Evolutionary conservation across 2,329 filamentous ascomycete genomes (phyloP), one percentile per base, ranked within the genome.

Genomic region (Aotearoamyces nothofagi): DNA sequence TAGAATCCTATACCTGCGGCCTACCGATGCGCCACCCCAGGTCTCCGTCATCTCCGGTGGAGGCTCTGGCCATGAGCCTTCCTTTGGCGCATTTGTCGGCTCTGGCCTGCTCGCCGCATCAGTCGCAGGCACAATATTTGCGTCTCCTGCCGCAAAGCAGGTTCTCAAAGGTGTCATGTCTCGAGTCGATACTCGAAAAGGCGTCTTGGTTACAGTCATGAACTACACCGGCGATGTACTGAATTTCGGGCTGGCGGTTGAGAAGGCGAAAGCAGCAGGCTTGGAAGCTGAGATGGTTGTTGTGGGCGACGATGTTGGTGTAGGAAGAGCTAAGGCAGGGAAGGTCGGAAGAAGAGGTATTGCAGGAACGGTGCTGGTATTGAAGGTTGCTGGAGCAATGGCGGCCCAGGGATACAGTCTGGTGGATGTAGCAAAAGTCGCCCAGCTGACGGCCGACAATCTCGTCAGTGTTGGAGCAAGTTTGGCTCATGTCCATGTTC

Each of bases 321-420:
- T 96, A 25, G 86, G 86, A 2, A 63, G 83, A 33, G 63, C 60
- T 29, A 77, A 77, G 49, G 77, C 79, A 8, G 86, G 87, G n/a
- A 94, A 94, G 51, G 87, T 94, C 10, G 87, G 87, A 1, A 62
- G 87, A 29, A 68, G 87, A 46, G 87, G 87, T 30, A 90, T 96
- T 51, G 86, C 83, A 3, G 87, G 87, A 17, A 92, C 84, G 5
- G 81, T 92, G 22, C 59, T 94, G 14, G 80, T 94, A n/a, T 67
- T 86, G 43, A 94, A 96, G 64, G 79, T 92, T 46, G 67, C 77
- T 9, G 84, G 87, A 7, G 87, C 84, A 5, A 53, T 92, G 43
- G 84, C 86, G 4, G 79, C 78, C 15, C 63, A 60, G 41, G 83
- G 82, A 39, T 57, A 56, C 6, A 59, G 61, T 25, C 57, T 93